Percentiles rank a stretch among this genome's conserved stretches.
phyloP scores from a whole-genome alignment of 352 stramenopile species.

The Phytopythium montanum region DNA sequence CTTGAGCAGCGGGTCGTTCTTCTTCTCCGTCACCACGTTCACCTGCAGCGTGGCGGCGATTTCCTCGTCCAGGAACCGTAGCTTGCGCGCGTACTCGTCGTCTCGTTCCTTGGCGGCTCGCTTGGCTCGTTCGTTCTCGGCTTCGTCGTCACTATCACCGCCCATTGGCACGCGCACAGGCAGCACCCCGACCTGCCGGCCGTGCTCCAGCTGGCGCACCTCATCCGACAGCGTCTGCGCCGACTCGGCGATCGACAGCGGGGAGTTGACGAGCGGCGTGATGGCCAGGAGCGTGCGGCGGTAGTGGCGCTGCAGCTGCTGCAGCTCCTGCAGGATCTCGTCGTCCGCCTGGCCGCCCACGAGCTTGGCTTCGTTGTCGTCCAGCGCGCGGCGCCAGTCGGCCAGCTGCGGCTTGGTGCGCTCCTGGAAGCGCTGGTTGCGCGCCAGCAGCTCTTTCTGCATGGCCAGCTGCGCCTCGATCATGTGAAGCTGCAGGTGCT shows the following conservation, averaged over 20 bases:
- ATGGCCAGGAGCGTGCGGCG: slow-evolving; percentile 59
- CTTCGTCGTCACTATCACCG: slow-evolving; percentile 11
- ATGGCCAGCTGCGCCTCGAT: slow-evolving; percentile 52
- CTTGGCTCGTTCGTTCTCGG: slow-evolving; percentile 19
- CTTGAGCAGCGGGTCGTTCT: slow-evolving; percentile 76
- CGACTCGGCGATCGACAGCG: slow-evolving; percentile 52
- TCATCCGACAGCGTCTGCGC: slow-evolving; percentile 52
- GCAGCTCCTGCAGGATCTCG: slow-evolving; percentile 52
- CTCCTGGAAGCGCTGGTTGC: slow-evolving; percentile 68
- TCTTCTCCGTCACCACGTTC: slow-evolving; percentile 67
- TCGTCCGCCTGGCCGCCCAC: slow-evolving; percentile 46
- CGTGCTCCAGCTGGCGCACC: slow-evolving; percentile 55
- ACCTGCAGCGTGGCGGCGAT: slow-evolving; percentile 61
- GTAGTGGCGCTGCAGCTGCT: slow-evolving; percentile 62
- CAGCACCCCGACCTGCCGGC: slow-evolving; percentile 37
- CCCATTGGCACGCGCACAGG: slow-evolving; percentile 20
- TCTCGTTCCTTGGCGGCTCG: slow-evolving; percentile 5
- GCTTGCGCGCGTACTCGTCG: slow-evolving; percentile 52
- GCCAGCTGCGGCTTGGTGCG: slow-evolving; percentile 57
- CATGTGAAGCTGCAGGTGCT: slow-evolving; percentile 51
- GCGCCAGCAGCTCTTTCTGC: slow-evolving; percentile 65
- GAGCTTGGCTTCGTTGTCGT: slow-evolving; percentile 64
- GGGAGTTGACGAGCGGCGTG: slow-evolving; percentile 50
- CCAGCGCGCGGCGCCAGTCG: slow-evolving; percentile 65
- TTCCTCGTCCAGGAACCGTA: slow-evolving; percentile 65